Conservation (phyloP, 345 rosid species). For the Noccaea caerulescens region DNA sequence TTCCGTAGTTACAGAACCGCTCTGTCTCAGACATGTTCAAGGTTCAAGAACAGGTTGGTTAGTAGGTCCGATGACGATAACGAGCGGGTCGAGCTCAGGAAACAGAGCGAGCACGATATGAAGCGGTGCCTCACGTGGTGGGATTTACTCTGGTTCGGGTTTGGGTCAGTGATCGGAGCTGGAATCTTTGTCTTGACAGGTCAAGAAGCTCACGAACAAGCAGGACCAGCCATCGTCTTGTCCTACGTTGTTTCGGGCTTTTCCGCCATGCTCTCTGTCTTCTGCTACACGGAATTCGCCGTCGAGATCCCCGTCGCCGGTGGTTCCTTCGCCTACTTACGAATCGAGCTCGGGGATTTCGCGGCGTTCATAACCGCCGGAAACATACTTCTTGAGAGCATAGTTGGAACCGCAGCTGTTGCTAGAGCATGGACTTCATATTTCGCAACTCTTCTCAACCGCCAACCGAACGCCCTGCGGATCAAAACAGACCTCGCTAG, state of each 20-base stretch:
- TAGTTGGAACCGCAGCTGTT: constrained; percentile 76
- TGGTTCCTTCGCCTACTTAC: constrained; percentile 60
- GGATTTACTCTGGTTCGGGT: constrained; percentile 72
- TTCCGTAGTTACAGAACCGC: constrained; percentile 57
- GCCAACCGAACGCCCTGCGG: constrained; percentile 54
- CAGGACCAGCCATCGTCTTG: constrained; percentile 61
- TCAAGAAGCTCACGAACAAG: constrained; percentile 53
- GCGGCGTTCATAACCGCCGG: constrained; percentile 80
- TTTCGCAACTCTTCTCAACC: constrained; percentile 77
- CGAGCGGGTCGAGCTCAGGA: constrained; percentile 54
- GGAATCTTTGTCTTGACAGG: constrained; percentile 72
- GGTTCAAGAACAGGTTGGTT: constrained; percentile 62
- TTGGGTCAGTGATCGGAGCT: constrained; percentile 66
- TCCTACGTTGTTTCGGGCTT: constrained; percentile 58
- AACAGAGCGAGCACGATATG: constrained; percentile 62
- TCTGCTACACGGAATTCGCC: constrained; percentile 63
- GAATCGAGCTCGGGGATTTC: constrained; percentile 89
- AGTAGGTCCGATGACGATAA: constrained; percentile 55
- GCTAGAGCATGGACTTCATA: constrained; percentile 86
- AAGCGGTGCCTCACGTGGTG: constrained; percentile 66
- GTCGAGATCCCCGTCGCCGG: constrained; percentile 66
- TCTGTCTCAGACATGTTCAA: constrained; percentile 50
- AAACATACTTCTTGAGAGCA: constrained; percentile 77
- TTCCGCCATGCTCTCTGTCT: constrained; percentile 50
- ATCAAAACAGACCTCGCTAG: constrained; percentile 47